These are phyloP conservation scores for Poa pratensis DNA, from an alignment of 176 grass and related monocot genomes.

Conservation along the genomic window DNA sequence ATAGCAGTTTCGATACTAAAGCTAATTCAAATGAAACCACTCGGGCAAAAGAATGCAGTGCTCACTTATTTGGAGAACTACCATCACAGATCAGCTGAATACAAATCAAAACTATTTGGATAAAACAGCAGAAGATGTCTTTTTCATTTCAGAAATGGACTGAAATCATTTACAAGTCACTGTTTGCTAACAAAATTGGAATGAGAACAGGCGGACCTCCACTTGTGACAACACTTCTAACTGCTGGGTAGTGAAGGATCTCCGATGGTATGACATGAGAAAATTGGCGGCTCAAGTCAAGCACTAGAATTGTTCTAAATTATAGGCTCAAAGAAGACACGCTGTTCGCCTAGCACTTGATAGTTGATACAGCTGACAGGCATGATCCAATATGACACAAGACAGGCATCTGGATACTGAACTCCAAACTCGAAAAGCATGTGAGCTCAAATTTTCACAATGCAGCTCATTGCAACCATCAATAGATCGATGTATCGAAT, in stretches of 20 bases:
- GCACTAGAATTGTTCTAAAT: not conserved
- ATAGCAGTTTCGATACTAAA: not conserved
- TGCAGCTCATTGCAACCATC: constrained; percentile 17
- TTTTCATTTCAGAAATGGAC: constrained; percentile 32
- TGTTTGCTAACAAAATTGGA: constrained; percentile 49
- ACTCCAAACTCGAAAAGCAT: constrained; percentile 19
- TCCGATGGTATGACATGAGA: constrained; percentile 28
- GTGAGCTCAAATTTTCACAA: constrained; percentile 21
- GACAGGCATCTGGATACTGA: constrained; percentile 24
- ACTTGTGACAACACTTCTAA: constrained; percentile 21
- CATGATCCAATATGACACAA: not conserved
- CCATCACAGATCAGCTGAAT: constrained; percentile 1
- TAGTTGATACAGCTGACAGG: not conserved
- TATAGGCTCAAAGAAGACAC: not conserved
- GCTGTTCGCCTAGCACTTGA: not conserved
- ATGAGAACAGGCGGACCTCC: constrained; percentile 41
- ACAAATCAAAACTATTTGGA: not conserved
- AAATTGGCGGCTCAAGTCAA: constrained; percentile 27
- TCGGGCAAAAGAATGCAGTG: not conserved
- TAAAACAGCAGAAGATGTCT: constrained; percentile 10
- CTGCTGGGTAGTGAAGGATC: constrained; percentile 28
- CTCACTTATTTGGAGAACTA: constrained; percentile 1
- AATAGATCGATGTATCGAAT: constrained; percentile 68
- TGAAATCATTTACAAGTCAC: constrained; percentile 42
- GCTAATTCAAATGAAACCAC: not conserved